Conservation (phyloP, 2,329 filamentous ascomycete species). For the Pseudopyrenochaeta lycopersici region DNA sequence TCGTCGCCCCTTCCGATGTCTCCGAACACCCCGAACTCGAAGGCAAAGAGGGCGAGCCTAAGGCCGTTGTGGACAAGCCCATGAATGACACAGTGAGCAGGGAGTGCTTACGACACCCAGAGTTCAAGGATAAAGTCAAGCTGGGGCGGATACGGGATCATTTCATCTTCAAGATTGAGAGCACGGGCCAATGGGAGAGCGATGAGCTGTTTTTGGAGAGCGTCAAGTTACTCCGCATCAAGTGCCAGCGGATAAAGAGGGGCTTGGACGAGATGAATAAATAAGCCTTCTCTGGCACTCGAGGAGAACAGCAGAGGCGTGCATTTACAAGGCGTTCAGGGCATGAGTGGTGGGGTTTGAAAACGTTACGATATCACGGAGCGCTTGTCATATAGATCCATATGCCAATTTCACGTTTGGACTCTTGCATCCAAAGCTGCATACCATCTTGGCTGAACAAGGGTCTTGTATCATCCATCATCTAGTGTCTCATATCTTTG, state of each 20-base stretch:
- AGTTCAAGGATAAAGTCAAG: constrained; percentile 96
- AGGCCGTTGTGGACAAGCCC: constrained; percentile 85
- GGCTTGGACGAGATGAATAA: constrained; percentile 64
- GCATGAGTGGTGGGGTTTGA: constrained; percentile 18
- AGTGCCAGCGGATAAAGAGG: constrained; percentile 77
- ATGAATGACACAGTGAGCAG: constrained; percentile 96
- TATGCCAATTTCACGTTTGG: background rate
- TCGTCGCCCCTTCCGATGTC: constrained; percentile 74
- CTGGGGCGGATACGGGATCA: constrained; percentile 90
- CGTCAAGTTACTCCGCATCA: constrained; percentile 83
- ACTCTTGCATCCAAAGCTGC: too few relatives aligned
- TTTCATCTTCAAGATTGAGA: constrained; percentile 97
- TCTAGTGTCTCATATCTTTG: background rate
- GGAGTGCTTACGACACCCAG: constrained; percentile 88
- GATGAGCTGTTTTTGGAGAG: constrained; percentile 93
- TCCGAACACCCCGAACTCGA: constrained; percentile 70
- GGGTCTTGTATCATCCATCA: too few relatives aligned
- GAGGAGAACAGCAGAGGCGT: background rate
- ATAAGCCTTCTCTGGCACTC: constrained; percentile 4
- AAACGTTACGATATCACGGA: constrained; percentile 35
- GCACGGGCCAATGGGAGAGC: constrained; percentile 92
- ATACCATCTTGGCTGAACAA: too few relatives aligned
- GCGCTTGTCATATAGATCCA: background rate
- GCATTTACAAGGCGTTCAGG: constrained; percentile 38
- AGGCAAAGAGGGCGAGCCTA: constrained; percentile 78